A percentile compares a stretch with the other conserved stretches of the same genome.
Conservation (phyloP, 768 basidiomycete genomes). For the Chalciporus chontae region DNA sequence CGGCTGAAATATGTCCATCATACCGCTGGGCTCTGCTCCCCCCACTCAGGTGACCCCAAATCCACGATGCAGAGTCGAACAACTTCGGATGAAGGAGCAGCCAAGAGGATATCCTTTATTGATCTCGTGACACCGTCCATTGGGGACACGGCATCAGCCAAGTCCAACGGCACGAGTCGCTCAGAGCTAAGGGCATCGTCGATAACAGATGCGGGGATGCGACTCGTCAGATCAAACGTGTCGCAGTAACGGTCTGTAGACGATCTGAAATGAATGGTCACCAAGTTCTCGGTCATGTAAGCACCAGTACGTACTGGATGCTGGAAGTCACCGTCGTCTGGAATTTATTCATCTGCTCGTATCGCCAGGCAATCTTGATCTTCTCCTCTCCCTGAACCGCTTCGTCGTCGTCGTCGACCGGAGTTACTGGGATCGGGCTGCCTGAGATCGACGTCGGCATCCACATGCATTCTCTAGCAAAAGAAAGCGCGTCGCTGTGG, state of each 20-base stretch:
- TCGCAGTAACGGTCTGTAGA: constrained; percentile 60
- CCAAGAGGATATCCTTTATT: constrained; percentile 28
- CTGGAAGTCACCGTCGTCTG: constrained; percentile 70
- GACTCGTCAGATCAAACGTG: constrained; percentile 68
- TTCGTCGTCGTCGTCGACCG: constrained; percentile 33
- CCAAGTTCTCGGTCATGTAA: constrained; percentile 2
- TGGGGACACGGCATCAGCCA: constrained; percentile 14
- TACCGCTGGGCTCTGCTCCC: constrained; percentile 57
- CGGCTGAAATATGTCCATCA: constrained; percentile 10
- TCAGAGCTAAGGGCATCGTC: constrained; percentile 40
- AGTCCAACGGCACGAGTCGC: constrained; percentile 35
- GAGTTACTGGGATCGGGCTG: constrained; percentile 7
- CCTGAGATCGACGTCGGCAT: constrained; percentile 32
- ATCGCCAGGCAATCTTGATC: constrained; percentile 97
- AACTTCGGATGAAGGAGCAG: constrained; percentile 32
- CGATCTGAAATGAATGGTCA: constrained; percentile 31
- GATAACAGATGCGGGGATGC: constrained; percentile 50
- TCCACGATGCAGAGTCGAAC: constrained; percentile 60
- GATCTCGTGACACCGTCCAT: constrained; percentile 26
- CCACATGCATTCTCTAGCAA: constrained; percentile 85
- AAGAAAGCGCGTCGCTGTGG: constrained; percentile 50
- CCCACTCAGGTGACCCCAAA: constrained; percentile 68
- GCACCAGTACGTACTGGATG: constrained; percentile 43
- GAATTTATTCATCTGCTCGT: constrained; percentile 90
- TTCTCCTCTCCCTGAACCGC: constrained; percentile 46